Percentiles rank a stretch among this genome's conserved stretches.
phyloP scores from a whole-genome alignment of 2,329 filamentous ascomycete species.

The Neofusicoccum umdonicola region DNA sequence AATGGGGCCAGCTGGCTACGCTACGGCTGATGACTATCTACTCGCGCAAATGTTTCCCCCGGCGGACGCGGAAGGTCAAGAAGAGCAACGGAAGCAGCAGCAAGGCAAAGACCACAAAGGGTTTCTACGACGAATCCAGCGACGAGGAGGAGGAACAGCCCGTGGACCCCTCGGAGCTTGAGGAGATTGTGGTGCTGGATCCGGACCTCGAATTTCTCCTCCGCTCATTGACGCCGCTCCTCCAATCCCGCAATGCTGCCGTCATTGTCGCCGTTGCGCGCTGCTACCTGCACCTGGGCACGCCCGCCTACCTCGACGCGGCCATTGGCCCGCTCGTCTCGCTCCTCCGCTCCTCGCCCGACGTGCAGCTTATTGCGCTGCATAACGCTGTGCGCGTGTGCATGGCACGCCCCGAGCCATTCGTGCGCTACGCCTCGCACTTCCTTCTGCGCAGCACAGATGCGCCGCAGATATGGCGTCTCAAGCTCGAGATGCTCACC shows the following conservation, averaged over 20 bases:
- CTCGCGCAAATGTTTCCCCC: slow-evolving; percentile 82
- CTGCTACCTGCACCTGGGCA: slow-evolving; percentile 82
- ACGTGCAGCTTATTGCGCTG: slow-evolving; percentile 85
- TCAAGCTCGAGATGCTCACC: slow-evolving; percentile 89
- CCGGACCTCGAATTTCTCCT: slow-evolving; percentile 80
- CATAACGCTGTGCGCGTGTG: slow-evolving; percentile 96
- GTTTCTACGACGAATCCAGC: slow-evolving; percentile 73
- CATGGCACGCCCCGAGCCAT: slow-evolving; percentile 70
- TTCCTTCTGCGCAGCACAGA: slow-evolving; percentile 84
- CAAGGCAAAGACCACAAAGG: slow-evolving; percentile 51
- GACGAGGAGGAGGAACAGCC: slow-evolving; percentile 47
- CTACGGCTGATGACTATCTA: slow-evolving; percentile 81
- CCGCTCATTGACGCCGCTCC: slow-evolving; percentile 74
- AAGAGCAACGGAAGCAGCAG: slow-evolving; percentile 46
- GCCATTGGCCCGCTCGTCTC: slow-evolving; percentile 84
- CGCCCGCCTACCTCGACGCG: slow-evolving; percentile 68
- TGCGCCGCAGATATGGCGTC: slow-evolving; percentile 75
- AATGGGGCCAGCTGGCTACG: slow-evolving; percentile 90
- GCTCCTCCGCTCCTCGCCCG: slow-evolving; percentile 76
- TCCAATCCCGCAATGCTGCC: slow-evolving; percentile 89
- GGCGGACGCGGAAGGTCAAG: slow-evolving; percentile 58
- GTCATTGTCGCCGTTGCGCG: slow-evolving; percentile 86
- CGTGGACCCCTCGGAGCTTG: slow-evolving; percentile 45
- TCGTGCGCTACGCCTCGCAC: slow-evolving; percentile 83
- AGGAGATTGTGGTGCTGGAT: slow-evolving; percentile 65